A percentile compares a stretch with the other conserved stretches of the same genome.
phyloP scores from a whole-genome alignment of 1,139 yeast genomes.

The Kurtzmaniella quercitrusa region DNA sequence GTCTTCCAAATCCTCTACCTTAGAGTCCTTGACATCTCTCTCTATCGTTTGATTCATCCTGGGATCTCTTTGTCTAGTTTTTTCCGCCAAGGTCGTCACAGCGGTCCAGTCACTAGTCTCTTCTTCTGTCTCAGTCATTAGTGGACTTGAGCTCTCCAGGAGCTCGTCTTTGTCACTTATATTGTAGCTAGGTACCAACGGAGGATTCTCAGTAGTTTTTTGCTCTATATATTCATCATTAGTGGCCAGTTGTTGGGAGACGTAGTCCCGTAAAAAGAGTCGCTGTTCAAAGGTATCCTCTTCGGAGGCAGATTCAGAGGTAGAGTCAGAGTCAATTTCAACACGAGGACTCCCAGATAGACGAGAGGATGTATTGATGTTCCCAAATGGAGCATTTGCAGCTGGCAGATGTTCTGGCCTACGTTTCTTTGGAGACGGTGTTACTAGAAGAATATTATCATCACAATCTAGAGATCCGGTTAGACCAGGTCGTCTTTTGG shows the following conservation, averaged over 20 bases:
- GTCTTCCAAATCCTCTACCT: no score
- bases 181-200: not conserved
- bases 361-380: not conserved
- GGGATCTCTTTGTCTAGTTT: no score
- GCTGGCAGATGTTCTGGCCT: conserved; percentile 11
- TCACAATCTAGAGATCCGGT: conserved; percentile 6
- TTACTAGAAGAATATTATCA: conserved; percentile 24
- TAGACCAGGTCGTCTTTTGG: not conserved
- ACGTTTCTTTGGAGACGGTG: conserved; percentile 28
- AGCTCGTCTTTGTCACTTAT: not conserved
- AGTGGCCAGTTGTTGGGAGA: not conserved
- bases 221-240: not conserved
- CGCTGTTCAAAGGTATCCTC: not conserved
- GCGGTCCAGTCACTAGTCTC: not conserved
- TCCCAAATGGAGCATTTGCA: conserved; percentile 6
- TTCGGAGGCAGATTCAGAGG: not conserved
- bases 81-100: no score
- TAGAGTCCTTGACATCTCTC: no score
- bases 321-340: not conserved
- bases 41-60: no score
- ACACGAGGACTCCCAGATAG: not conserved
- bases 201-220: not conserved
- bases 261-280: not conserved
- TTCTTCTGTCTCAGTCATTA: not conserved
- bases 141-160: not conserved